A percentile compares a stretch with the other conserved stretches of the same genome.
These are phyloP conservation scores for Beta vulgaris DNA, from an alignment of 148 eudicot genomes.

Conservation along the genomic window DNA sequence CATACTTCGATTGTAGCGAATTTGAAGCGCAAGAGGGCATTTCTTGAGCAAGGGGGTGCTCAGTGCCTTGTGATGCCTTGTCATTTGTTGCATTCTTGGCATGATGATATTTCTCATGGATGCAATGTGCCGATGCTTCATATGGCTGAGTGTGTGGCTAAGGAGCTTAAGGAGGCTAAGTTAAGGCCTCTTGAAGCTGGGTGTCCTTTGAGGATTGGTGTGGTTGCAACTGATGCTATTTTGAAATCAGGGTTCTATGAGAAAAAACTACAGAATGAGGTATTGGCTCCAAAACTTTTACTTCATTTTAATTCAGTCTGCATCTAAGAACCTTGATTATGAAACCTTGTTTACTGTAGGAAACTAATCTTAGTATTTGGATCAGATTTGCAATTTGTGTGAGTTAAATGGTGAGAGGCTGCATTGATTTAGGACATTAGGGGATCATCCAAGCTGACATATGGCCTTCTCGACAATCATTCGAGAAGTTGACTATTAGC, in stretches of 20 bases:
- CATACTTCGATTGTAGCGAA: constrained; percentile 35
- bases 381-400: neutral
- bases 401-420: neutral
- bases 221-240: constrained; percentile 50
- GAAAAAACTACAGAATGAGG: constrained; percentile 69
- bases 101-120: constrained; percentile 53
- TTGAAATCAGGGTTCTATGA: constrained; percentile 52
- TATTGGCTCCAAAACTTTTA: constrained; percentile 23
- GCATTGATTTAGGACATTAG: neutral
- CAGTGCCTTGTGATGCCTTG: constrained; percentile 78
- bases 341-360: neutral
- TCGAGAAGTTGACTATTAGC: too few relatives aligned
- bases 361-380: neutral
- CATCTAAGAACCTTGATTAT: neutral
- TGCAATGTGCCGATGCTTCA: constrained; percentile 64
- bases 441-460: neutral
- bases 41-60: constrained; percentile 73
- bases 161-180: constrained; percentile 72
- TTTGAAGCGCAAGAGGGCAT: constrained; percentile 46
- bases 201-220: constrained; percentile 55
- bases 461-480: too few relatives aligned
- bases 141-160: constrained; percentile 78
- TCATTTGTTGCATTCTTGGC: constrained; percentile 64
- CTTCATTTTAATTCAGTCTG: neutral
- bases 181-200: constrained; percentile 75